Evolutionary conservation across 1,284 basidiomycete species (phyloP), one percentile per base, ranked within the genome.

Genomic region (Lentinula novae-zelandiae): DNA sequence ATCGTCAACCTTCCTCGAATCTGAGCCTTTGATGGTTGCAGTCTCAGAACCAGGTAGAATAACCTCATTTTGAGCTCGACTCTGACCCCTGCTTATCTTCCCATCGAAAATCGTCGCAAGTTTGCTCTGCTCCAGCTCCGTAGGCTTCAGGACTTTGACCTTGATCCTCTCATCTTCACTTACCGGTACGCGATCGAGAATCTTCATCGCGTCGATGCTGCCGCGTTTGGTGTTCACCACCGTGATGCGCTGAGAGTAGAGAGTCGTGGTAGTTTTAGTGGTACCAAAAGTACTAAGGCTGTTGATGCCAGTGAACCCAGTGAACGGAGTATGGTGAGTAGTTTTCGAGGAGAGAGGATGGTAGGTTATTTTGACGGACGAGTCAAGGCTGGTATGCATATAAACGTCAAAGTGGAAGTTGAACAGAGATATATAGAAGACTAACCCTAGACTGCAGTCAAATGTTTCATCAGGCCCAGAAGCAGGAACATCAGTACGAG

Each of bases 401-500:
- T 55, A 9, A 57, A 60, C 31, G 27, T 53, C 9, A 8, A 44
- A 27, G 22, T n/a, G 27, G 22, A 9, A 5, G 10, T 15, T 13
- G 6, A 27, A 42, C 5, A 12, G 22, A 20, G 40, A 22, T 3
- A 10, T 33, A 13, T 9, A 36, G 8, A 17, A 22, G 31, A 68
- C 72, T 34, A 64, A 76, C 75, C 74, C 75, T 20, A 76, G 69
- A 22, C 71, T 67, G 61, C 72, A 75, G 27, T 73, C 70, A 48
- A 77, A 77, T 34, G 58, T 70, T 60, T 76, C 75, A 42, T 70
- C 63, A 31, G 75, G 75, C 50, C 71, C 72, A 9, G 76, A 75
- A 7, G 61, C 54, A 2, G 73, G 72, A 9, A 78, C 54, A 7
- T 63, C 49, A 1, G 72, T 68, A n/a, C 67, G 65, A 8, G 76